phyloP scores from a whole-genome alignment of 2,329 filamentous ascomycete species.

The Geosmithia morbida region DNA sequence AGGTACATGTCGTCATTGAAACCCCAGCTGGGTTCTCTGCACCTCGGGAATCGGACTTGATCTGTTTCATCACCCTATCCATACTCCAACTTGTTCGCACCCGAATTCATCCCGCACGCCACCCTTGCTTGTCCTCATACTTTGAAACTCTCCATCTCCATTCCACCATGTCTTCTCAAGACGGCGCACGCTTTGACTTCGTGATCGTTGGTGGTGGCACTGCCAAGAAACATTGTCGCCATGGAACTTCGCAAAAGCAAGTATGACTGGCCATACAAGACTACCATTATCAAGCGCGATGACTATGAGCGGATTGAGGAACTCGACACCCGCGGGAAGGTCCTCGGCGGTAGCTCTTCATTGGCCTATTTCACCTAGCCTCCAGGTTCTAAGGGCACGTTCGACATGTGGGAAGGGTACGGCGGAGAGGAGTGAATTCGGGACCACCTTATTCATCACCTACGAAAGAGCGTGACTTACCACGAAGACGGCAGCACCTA shows the following conservation, averaged over 20 bases:
- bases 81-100: no score
- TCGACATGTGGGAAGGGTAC: conserved; percentile 56
- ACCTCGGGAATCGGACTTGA: no score
- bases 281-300: conserved; percentile 41
- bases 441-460: conserved; percentile 32
- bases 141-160: not conserved
- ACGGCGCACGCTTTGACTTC: conserved; percentile 9
- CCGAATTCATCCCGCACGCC: no score
- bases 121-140: no score
- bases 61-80: no score
- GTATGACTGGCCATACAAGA: conserved; percentile 48
- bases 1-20: no score
- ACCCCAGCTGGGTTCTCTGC: no score
- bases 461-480: conserved; percentile 42
- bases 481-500: conserved; percentile 37
- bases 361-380: conserved; percentile 54
- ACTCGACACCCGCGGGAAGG: conserved; percentile 46
- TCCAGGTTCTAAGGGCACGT: conserved; percentile 40
- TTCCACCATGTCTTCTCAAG: conserved; percentile 1
- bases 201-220: conserved; percentile 20
- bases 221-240: conserved; percentile 21
- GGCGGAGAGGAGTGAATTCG: conserved; percentile 56
- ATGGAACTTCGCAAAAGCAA: conserved; percentile 38
- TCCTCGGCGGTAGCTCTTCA: conserved; percentile 41
- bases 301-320: conserved; percentile 49